Evolutionary conservation across 257 asterid genomes (phyloP).

Genomic region (Ophiorrhiza pumila): DNA sequence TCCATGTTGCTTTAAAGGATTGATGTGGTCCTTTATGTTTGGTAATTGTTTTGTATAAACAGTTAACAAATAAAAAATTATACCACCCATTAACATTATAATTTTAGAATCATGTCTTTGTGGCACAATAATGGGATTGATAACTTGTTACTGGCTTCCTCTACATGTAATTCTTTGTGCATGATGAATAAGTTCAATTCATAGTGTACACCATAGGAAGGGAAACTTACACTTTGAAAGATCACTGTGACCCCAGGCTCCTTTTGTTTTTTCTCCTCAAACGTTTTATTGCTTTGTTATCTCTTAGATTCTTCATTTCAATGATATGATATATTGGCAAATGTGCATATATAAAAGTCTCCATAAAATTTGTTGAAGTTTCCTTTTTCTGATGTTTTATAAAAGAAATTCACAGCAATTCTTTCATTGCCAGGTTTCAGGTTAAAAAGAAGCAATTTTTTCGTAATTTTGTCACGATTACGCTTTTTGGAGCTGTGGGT

Average conservation of each 20-base stretch:
- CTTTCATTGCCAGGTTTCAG: conserved; percentile 34
- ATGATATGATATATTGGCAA: neutral
- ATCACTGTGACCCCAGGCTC: neutral
- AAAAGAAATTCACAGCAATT: neutral
- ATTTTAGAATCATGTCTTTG: too few species aligned
- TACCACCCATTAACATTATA: too few species aligned
- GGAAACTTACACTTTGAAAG: neutral
- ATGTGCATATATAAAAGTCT: neutral
- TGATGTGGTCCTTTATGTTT: too few species aligned
- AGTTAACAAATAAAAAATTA: too few species aligned
- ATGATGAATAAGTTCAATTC: neutral
- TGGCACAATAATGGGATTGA: neutral
- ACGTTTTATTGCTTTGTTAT: neutral
- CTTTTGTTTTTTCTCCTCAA: neutral
- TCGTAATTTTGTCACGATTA: conserved; percentile 44
- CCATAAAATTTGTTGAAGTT: neutral
- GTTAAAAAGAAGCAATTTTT: conserved; percentile 50
- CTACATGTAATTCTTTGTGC: neutral
- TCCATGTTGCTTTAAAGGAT: too few species aligned
- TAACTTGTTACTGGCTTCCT: neutral
- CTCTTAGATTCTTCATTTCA: neutral
- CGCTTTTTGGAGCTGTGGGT: conserved; percentile 45
- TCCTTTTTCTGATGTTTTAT: neutral
- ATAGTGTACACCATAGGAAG: neutral
- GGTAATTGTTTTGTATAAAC: too few species aligned